phyloP scores from a whole-genome alignment of 345 rosid species.

The Triadica sebifera region DNA sequence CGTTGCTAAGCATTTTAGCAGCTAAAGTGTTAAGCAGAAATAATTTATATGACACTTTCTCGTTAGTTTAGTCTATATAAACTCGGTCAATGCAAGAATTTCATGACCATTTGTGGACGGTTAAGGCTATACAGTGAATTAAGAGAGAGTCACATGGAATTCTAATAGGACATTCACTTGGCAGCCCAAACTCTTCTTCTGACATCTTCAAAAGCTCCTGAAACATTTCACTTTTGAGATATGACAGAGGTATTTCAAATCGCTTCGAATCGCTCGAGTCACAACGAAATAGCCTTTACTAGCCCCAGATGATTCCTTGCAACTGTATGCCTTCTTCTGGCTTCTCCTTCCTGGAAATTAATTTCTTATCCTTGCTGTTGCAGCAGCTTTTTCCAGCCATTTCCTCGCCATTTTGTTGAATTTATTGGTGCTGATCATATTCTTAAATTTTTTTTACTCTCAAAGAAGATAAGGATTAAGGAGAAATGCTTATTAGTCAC shows the following conservation, averaged over 20 bases:
- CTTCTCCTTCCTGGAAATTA: not conserved
- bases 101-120: not conserved
- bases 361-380: not conserved
- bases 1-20: not conserved
- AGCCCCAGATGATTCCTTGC: not conserved
- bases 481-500: too few relatives aligned
- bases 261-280: slow-evolving; percentile 3
- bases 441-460: not conserved
- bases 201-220: slow-evolving; percentile 8
- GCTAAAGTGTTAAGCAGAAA: not conserved
- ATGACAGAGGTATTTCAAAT: slow-evolving; percentile 11
- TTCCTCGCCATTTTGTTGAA: slow-evolving; percentile 8
- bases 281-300: slow-evolving; percentile 19
- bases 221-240: not conserved
- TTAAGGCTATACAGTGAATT: not conserved
- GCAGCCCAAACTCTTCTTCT: slow-evolving; percentile 17
- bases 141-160: slow-evolving; percentile 1
- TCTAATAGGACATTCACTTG: slow-evolving; percentile 1
- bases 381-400: slow-evolving; percentile 4
- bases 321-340: not conserved
- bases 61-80: too few relatives aligned
- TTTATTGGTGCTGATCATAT: slow-evolving; percentile 2
- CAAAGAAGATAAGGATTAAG: not conserved
- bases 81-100: too few relatives aligned
- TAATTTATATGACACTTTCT: too few relatives aligned